Base-by-base conservation (phyloP, 2,329 filamentous ascomycete species). In the Pestalotiopsis sp. region DNA sequence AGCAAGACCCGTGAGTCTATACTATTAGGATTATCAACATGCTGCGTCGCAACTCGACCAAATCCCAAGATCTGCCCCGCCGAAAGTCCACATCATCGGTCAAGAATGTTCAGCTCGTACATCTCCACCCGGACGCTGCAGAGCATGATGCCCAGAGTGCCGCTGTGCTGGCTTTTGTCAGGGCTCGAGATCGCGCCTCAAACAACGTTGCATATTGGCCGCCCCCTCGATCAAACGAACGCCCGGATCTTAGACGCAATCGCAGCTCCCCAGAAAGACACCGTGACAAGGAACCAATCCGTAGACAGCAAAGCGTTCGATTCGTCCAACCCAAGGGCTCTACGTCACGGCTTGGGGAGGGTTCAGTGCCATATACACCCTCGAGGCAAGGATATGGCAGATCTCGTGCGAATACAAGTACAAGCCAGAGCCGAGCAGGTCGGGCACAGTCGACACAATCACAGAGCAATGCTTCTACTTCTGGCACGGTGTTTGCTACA, bases 101-200 rank as follows among this genome's bases (percentile, higher is more conserved):
- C 38, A 82, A 82, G 64, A 82, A 83, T 38, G 80, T 84, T 23
- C 78, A 81, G 68, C 77, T 87, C 23, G 82, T 86, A 64, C 80
- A 84, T 64, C 86, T 89, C 59, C 80, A 84, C 72, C 84, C 85
- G 1, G 78, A 77, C 12, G 77, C 80, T 3, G 86, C 87, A 2
- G 84, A 87, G 63, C 82, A 87, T 66, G 88, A 92, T 77, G 91
- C 91, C 7, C 85, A 88, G 52, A 84, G 86, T 52, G 90, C 91
- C 25, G 91, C 91, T 7, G 80, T 82, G 41, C 81, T 90, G 73
- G 91, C 91, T 1, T 92, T 88, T 75, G 77, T 81, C 6, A 83
- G 86, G 69, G 86, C 86, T n/a, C 82, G 82, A 66, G 81, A 81
- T 45, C 80, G 82, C 13, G 80, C 75, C 52, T 80, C 74, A 68